These are phyloP conservation scores for Fusarium bulbicola DNA, from an alignment of 2,329 filamentous ascomycete genomes.

Conservation along the genomic window DNA sequence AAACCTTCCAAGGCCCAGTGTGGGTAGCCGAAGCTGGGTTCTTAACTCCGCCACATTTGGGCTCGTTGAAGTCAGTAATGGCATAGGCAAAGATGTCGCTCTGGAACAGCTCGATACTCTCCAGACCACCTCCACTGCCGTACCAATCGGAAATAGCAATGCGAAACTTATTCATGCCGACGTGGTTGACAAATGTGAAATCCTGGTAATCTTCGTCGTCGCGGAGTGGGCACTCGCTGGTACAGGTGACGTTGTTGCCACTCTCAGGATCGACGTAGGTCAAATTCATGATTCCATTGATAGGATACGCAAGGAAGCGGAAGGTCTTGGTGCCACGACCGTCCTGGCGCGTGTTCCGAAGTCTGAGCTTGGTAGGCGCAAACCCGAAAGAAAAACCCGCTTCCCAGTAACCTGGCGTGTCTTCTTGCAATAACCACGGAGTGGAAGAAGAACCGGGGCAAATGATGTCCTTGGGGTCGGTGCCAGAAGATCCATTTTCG, in stretches of 20 bases:
- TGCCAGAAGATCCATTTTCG: conserved; percentile 66
- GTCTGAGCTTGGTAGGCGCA: conserved; percentile 82
- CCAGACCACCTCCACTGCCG: conserved; percentile 82
- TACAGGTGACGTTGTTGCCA: conserved; percentile 76
- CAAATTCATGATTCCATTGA: conserved; percentile 95
- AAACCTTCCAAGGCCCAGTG: conserved; percentile 78
- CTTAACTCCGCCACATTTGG: conserved; percentile 73
- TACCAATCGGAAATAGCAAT: conserved; percentile 90
- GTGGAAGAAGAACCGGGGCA: conserved; percentile 77
- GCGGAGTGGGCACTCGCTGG: conserved; percentile 85
- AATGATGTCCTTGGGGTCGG: conserved; percentile 80
- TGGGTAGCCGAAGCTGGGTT: conserved; percentile 70
- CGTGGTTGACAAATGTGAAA: conserved; percentile 86
- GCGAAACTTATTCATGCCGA: conserved; percentile 88
- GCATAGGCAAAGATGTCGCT: conserved; percentile 88
- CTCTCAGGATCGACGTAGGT: conserved; percentile 83
- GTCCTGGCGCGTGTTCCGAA: conserved; percentile 87
- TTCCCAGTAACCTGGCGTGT: conserved; percentile 81
- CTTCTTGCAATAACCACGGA: conserved; percentile 81
- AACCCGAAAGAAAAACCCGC: conserved; percentile 87
- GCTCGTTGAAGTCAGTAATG: conserved; percentile 88
- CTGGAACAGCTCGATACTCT: conserved; percentile 87
- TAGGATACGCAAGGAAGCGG: conserved; percentile 84
- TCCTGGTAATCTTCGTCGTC: conserved; percentile 80
- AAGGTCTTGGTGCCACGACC: conserved; percentile 89